Evolutionary conservation across 2,329 filamentous ascomycete species (phyloP).

Genomic region (Orbilia javanica): DNA sequence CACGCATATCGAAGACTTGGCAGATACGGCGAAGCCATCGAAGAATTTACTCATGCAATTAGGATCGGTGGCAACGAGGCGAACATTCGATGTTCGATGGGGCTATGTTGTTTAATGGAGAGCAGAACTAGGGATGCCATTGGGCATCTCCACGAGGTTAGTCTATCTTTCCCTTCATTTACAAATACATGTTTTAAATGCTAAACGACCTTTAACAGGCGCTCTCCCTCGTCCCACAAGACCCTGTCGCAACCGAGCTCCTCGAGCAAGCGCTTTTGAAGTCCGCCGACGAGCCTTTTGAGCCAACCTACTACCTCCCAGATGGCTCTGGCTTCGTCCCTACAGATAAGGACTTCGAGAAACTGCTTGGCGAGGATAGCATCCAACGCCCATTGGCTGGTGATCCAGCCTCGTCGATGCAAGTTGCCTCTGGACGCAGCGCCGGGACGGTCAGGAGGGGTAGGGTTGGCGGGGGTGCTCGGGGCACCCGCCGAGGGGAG

Average conservation of each 20-base stretch:
- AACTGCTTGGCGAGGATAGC: constrained; percentile 45
- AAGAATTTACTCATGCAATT: constrained; percentile 87
- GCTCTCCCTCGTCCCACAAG: constrained; percentile 81
- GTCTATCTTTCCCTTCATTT: neutral
- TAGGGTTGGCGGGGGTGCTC: constrained; percentile 13
- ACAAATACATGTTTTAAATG: neutral
- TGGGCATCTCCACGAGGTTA: constrained; percentile 79
- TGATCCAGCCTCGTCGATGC: neutral
- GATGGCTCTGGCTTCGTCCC: constrained; percentile 26
- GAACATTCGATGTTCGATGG: constrained; percentile 83
- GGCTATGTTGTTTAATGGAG: constrained; percentile 84
- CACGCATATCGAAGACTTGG: constrained; percentile 84
- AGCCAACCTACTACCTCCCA: constrained; percentile 38
- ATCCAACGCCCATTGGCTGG: constrained; percentile 7
- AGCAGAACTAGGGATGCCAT: constrained; percentile 81
- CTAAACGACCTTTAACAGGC: constrained; percentile 66
- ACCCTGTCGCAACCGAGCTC: constrained; percentile 83
- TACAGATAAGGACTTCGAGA: constrained; percentile 40
- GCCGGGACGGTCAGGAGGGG: constrained; percentile 28
- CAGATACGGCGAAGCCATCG: constrained; percentile 77
- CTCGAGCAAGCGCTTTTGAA: constrained; percentile 75
- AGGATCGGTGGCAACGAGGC: constrained; percentile 80
- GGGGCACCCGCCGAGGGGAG: constrained; percentile 33
- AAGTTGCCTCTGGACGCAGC: constrained; percentile 8
- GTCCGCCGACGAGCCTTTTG: constrained; percentile 69